phyloP scores from a whole-genome alignment of 2,329 filamentous ascomycete genomes.

The Diplodia mutila region DNA sequence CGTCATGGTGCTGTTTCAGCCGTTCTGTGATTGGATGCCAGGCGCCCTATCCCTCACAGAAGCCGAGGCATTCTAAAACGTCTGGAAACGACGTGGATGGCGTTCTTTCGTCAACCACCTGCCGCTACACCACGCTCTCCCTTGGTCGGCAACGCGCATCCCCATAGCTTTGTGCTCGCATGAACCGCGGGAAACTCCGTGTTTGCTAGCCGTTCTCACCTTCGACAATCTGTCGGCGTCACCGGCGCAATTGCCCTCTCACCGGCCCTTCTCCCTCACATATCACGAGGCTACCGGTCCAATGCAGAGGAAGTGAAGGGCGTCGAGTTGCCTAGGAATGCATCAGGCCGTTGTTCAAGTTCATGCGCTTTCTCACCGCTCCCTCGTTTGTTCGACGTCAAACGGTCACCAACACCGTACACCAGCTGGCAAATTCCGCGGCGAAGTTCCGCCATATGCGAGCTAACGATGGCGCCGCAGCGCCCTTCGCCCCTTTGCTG shows the following conservation, averaged over 20 bases:
- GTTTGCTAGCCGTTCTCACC: background rate
- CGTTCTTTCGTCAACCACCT: background rate
- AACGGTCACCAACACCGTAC: conserved; percentile 5
- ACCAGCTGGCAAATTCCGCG: conserved; percentile 13
- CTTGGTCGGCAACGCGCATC: background rate
- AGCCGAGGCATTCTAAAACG: conserved; percentile 19
- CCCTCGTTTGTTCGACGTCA: conserved; percentile 16
- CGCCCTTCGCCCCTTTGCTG: background rate
- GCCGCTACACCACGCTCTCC: background rate
- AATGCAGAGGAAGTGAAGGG: conserved; percentile 8
- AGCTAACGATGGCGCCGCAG: background rate
- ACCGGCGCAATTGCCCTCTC: background rate
- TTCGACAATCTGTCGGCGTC: background rate
- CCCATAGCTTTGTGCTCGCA: background rate
- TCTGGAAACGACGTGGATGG: background rate
- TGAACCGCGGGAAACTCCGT: conserved; percentile 5
- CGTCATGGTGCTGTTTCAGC: conserved; percentile 7
- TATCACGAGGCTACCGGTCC: background rate
- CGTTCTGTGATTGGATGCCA: background rate
- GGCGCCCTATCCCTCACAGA: conserved; percentile 19
- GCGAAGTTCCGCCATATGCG: background rate
- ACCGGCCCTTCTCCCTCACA: conserved; percentile 15
- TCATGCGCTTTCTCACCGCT: conserved; percentile 21
- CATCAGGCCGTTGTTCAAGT: conserved; percentile 5
- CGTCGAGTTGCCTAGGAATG: conserved; percentile 8